Percentiles rank a stretch among this genome's conserved stretches.
Evolutionary conservation across 2,329 filamentous ascomycete genomes (phyloP).

Genomic region (Epichloe aotearoae): DNA sequence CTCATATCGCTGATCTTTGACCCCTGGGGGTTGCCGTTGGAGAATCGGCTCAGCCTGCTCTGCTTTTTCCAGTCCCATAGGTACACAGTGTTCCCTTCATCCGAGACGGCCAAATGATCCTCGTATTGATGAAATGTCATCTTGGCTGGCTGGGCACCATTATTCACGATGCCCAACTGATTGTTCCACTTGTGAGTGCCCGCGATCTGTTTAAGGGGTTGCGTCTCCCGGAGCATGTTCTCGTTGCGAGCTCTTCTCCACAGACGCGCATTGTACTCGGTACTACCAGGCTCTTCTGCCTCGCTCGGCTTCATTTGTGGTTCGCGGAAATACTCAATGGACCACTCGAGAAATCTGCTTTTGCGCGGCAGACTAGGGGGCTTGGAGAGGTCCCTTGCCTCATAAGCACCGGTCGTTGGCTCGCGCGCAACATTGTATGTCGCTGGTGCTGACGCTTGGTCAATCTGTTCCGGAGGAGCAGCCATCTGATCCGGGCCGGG

Average conservation of each 20-base stretch:
- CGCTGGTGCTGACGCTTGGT: constrained; percentile 51
- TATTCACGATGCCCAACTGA: constrained; percentile 71
- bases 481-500: constrained; percentile 28
- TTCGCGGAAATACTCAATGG: constrained; percentile 92
- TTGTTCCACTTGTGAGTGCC: constrained; percentile 80
- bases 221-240: constrained; percentile 78
- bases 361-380: constrained; percentile 59
- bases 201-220: constrained; percentile 82
- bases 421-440: constrained; percentile 64
- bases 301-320: constrained; percentile 97
- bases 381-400: constrained; percentile 44
- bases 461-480: constrained; percentile 60
- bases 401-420: constrained; percentile 67
- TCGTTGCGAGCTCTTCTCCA: constrained; percentile 93
- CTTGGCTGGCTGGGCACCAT: constrained; percentile 76
- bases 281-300: constrained; percentile 88
- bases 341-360: constrained; percentile 88
- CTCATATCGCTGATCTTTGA: constrained; percentile 90
- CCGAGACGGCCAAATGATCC: constrained; percentile 83
- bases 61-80: constrained; percentile 90
- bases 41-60: constrained; percentile 67
- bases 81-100: constrained; percentile 79
- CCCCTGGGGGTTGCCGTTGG: constrained; percentile 76
- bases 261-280: constrained; percentile 87
- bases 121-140: constrained; percentile 98